A percentile compares a stretch with the other conserved stretches of the same genome.
Conservation (phyloP, 495 filamentous ascomycete genomes). For the Aspergillus sclerotiicarbonarius region DNA sequence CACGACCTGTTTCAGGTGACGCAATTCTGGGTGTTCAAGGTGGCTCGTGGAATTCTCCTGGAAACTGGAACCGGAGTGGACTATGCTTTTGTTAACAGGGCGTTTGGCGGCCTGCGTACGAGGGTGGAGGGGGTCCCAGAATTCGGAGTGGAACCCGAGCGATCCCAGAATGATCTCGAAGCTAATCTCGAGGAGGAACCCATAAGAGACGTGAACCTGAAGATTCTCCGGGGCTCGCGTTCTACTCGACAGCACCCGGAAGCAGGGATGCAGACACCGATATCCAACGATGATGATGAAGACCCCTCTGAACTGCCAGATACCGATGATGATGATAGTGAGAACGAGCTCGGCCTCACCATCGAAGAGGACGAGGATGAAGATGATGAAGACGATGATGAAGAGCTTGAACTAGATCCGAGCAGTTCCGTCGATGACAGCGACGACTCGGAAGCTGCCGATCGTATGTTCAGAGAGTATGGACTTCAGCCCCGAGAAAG, state of each 20-base stretch:
- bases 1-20: slow-evolving; percentile 41
- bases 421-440: slow-evolving; percentile 27
- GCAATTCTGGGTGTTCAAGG: slow-evolving; percentile 61
- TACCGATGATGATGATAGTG: slow-evolving; percentile 18
- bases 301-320: neutral
- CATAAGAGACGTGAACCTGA: slow-evolving; percentile 32
- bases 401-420: slow-evolving; percentile 29
- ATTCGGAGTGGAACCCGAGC: slow-evolving; percentile 37
- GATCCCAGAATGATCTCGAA: slow-evolving; percentile 46
- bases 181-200: slow-evolving; percentile 39
- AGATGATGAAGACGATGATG: slow-evolving; percentile 18
- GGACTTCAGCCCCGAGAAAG: slow-evolving; percentile 32
- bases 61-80: slow-evolving; percentile 57
- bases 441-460: slow-evolving; percentile 32
- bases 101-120: slow-evolving; percentile 59
- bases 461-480: slow-evolving; percentile 23
- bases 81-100: slow-evolving; percentile 58
- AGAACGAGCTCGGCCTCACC: slow-evolving; percentile 7
- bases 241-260: neutral
- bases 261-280: slow-evolving; percentile 7
- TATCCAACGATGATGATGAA: neutral
- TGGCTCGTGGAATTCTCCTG: slow-evolving; percentile 62
- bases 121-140: slow-evolving; percentile 32
- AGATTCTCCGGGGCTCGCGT: slow-evolving; percentile 10
- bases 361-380: slow-evolving; percentile 16